Evolutionary conservation across 257 asterid genomes (phyloP).

Genomic region (Ilex aquifolium): DNA sequence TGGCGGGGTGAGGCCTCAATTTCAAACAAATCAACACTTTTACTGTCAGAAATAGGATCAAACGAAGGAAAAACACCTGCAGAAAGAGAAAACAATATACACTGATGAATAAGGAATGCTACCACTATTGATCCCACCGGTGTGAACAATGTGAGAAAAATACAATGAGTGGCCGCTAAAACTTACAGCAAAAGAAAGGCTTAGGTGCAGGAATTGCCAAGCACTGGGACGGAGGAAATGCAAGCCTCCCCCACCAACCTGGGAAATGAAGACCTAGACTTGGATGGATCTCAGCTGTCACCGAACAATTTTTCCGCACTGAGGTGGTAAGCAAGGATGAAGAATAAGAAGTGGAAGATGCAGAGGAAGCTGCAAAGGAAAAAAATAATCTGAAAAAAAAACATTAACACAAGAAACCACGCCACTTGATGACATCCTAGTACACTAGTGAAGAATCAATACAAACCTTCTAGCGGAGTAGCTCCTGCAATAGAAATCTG

Average conservation of each 20-base stretch:
- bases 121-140: too few species aligned
- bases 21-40: conserved; percentile 12
- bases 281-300: conserved; percentile 14
- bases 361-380: conserved; percentile 22
- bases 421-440: too few species aligned
- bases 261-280: conserved; percentile 22
- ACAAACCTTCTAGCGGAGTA: background rate
- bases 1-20: background rate
- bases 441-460: background rate
- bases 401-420: too few species aligned
- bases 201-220: conserved; percentile 20
- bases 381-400: too few species aligned
- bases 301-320: conserved; percentile 16
- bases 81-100: background rate
- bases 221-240: conserved; percentile 29
- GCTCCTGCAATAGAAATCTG: conserved; percentile 3
- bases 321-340: conserved; percentile 1
- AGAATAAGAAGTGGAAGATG: conserved; percentile 10
- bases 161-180: background rate
- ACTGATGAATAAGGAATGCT: background rate
- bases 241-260: conserved; percentile 58
- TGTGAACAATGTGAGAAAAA: background rate
- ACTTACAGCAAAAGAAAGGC: conserved; percentile 33
- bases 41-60: conserved; percentile 12
- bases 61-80: conserved; percentile 23